phyloP scores from a whole-genome alignment of 306 rosid species.

The Urtica urens region DNA sequence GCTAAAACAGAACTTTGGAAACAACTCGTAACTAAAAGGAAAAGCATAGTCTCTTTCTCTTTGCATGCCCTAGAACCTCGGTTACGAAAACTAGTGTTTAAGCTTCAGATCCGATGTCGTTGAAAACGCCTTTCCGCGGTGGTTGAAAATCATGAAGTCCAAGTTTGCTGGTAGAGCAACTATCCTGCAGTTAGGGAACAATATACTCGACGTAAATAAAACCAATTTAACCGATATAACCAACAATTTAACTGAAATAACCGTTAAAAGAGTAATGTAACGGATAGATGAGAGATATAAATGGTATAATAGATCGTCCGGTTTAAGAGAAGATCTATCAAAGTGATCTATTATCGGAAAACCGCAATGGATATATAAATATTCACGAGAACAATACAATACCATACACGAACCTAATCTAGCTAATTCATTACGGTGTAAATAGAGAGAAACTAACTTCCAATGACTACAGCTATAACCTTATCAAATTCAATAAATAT shows the following conservation, averaged over 20 bases:
- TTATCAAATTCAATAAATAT: not conserved
- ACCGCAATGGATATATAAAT: too few relatives aligned
- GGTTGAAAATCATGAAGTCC: conserved; percentile 89
- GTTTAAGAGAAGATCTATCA: too few relatives aligned
- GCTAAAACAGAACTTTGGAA: conserved; percentile 8
- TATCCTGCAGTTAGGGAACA: conserved; percentile 42
- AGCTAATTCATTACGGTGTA: not conserved
- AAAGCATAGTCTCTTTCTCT: not conserved
- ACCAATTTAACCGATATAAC: not conserved
- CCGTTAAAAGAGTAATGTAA: not conserved
- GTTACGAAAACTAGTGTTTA: conserved; percentile 28
- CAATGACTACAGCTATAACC: not conserved
- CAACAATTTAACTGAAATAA: not conserved
- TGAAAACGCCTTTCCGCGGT: conserved; percentile 56
- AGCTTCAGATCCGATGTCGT: conserved; percentile 40
- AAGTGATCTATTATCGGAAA: too few relatives aligned
- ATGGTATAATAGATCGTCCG: too few relatives aligned
- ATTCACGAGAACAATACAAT: too few relatives aligned
- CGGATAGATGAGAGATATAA: too few relatives aligned
- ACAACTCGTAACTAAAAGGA: conserved; percentile 6
- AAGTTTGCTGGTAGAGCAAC: conserved; percentile 62
- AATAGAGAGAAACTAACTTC: not conserved
- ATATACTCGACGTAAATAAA: conserved; percentile 12
- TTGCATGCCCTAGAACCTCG: not conserved
- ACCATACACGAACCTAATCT: not conserved